Base-by-base conservation (phyloP, 208 protist genomes). In the Wallacemonas sp. region DNA sequence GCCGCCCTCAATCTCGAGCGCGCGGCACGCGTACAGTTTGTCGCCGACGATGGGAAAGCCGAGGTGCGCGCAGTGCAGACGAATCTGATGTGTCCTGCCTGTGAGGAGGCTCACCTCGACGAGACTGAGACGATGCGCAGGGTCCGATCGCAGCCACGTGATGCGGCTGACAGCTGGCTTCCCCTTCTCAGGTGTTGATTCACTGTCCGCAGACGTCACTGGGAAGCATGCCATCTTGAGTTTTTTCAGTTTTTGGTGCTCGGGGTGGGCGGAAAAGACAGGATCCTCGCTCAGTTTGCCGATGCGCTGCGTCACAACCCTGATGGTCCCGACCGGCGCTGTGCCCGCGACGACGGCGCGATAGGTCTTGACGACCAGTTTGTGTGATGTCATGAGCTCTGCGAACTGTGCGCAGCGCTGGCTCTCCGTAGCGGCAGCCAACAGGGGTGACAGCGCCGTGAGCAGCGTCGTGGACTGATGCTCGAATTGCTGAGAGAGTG, bases 71-170 rank as follows among this genome's bases (percentile, higher is more conserved):
- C 80, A 86, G 67, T 94, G 88, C 17, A 94, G 55, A 16, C 88
- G 79, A 58, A 94, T 94, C 43, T 94, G 88, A 69, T 94, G 88
- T 1, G 81, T 94, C 30, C 85, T 54, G 14, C 88, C 88, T 3
- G 82, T 89, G 14, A 92, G 65, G 55, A 96, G 77, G 41, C 80
- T 74, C 9, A 92, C 76, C 30, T 78, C 33, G 2, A 79, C 88
- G n/a, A 90, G 62, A 16, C 81, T 86, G 2, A 94, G 49, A 9
- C 67, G 63, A 17, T 88, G 29, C 3, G 2, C 16, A 0, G 41
- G 27, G 44, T 83, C 63, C 19, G 74, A 73, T 5, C 55, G 57
- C 19, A 90, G 61, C 23, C 93, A 83, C 27, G 61, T 65, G 33
- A 96, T 60, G 5, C 68, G 73, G 2, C 79, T 92, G 16, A 54